These are phyloP conservation scores for Cystobasidium pallidum DNA, from an alignment of 1,284 basidiomycete genomes.

Conservation along the genomic window DNA sequence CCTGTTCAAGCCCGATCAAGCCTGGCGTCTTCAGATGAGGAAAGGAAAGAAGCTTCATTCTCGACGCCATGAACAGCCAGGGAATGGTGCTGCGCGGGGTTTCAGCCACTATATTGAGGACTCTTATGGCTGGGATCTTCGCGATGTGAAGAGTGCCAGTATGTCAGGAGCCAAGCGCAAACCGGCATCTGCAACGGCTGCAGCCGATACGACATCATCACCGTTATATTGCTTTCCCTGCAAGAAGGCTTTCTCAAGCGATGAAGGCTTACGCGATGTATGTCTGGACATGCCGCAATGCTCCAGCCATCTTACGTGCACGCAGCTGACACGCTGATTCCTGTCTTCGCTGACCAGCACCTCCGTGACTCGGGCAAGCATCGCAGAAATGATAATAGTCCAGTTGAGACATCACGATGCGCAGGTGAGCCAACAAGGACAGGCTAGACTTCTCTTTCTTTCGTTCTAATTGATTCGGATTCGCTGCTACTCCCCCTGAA, in stretches of 20 bases:
- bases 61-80: background rate
- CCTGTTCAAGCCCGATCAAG: slow-evolving; percentile 8
- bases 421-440: background rate
- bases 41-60: background rate
- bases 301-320: too few species aligned
- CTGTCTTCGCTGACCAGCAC: background rate
- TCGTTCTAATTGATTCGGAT: background rate
- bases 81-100: background rate
- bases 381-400: background rate
- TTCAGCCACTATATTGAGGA: background rate
- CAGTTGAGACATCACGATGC: background rate
- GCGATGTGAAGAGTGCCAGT: background rate
- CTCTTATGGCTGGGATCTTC: background rate
- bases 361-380: background rate
- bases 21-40: background rate
- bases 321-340: background rate
- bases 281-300: background rate
- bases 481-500: background rate
- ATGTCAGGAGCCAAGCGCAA: slow-evolving; percentile 3
- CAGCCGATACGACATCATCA: background rate
- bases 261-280: background rate
- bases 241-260: background rate
- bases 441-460: too few species aligned
- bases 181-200: background rate
- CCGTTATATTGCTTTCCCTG: background rate